A percentile compares a stretch with the other conserved stretches of the same genome.
Conservation (phyloP, 2,329 filamentous ascomycete species). For the Penicillium sp. region DNA sequence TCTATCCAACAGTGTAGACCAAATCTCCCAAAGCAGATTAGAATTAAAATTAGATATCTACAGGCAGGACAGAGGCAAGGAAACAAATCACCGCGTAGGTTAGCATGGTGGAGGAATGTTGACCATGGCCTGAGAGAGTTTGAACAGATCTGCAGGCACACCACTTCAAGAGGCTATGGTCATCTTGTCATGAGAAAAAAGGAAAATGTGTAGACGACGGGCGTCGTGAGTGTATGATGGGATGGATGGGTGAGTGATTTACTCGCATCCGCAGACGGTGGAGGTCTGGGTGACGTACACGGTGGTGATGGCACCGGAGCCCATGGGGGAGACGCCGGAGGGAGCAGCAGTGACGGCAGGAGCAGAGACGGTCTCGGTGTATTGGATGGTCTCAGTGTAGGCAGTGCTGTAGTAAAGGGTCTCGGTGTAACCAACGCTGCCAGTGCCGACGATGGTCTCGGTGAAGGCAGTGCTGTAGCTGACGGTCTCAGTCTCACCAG, state of each 20-base stretch:
- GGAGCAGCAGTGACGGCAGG: conserved; percentile 13
- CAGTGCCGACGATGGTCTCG: conserved; percentile 4
- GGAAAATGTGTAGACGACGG: neutral
- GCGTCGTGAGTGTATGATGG: neutral
- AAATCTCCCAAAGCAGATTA: conserved; percentile 22
- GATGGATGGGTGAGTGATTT: conserved; percentile 6
- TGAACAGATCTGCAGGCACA: conserved; percentile 24
- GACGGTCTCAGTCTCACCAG: conserved; percentile 9
- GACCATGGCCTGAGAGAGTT: conserved; percentile 10
- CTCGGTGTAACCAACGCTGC: conserved; percentile 9
- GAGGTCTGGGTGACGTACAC: conserved; percentile 27
- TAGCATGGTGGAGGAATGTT: neutral
- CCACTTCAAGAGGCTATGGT: conserved; percentile 21
- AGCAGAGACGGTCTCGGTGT: neutral
- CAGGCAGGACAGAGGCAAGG: conserved; percentile 20
- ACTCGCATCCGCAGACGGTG: conserved; percentile 24
- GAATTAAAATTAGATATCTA: conserved; percentile 39
- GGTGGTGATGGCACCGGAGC: conserved; percentile 10
- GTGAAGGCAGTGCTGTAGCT: conserved; percentile 4
- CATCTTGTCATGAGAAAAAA: conserved; percentile 19
- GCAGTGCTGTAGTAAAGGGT: neutral
- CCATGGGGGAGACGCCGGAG: conserved; percentile 10
- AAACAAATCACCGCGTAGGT: conserved; percentile 16
- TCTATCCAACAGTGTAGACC: conserved; percentile 10
- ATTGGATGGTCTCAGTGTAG: neutral